These are phyloP conservation scores for Parastagonospora nodorum DNA, from an alignment of 2,329 filamentous ascomycete genomes.

Conservation along the genomic window DNA sequence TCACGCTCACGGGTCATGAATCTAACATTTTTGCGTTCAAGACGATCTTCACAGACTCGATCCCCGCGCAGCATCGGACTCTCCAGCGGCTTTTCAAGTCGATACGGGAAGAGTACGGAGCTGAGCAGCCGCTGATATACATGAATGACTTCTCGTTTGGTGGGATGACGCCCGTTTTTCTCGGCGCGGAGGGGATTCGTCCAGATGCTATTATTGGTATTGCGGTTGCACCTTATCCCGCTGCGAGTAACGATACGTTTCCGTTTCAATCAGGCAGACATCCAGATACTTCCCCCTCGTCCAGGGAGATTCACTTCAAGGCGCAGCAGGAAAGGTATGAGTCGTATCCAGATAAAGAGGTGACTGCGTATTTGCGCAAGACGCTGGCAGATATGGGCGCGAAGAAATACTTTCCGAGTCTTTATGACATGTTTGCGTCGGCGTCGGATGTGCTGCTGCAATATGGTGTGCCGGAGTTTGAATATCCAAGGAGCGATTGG, in stretches of 20 bases:
- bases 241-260: constrained; percentile 23
- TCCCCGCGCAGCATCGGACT: constrained; percentile 39
- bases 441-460: constrained; percentile 37
- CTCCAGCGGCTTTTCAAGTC: constrained; percentile 37
- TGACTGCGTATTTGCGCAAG: constrained; percentile 24
- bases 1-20: constrained; percentile 30
- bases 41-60: constrained; percentile 41
- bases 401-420: constrained; percentile 8
- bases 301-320: constrained; percentile 13
- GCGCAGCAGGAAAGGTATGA: constrained; percentile 9
- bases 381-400: constrained; percentile 18
- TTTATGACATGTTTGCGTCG: constrained; percentile 26
- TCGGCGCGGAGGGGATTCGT: constrained; percentile 47
- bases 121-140: constrained; percentile 49
- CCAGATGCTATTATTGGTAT: constrained; percentile 48
- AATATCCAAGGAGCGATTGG: constrained; percentile 45
- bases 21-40: constrained; percentile 42
- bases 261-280: constrained; percentile 18
- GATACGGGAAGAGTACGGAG: constrained; percentile 37
- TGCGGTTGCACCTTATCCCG: constrained; percentile 30
- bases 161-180: constrained; percentile 34
- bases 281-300: constrained; percentile 16
- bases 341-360: constrained; percentile 1
- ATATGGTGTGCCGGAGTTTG: constrained; percentile 43
- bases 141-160: constrained; percentile 50